Base-by-base conservation (phyloP, 352 stramenopile genomes). In the Phytophthora lateralis region DNA sequence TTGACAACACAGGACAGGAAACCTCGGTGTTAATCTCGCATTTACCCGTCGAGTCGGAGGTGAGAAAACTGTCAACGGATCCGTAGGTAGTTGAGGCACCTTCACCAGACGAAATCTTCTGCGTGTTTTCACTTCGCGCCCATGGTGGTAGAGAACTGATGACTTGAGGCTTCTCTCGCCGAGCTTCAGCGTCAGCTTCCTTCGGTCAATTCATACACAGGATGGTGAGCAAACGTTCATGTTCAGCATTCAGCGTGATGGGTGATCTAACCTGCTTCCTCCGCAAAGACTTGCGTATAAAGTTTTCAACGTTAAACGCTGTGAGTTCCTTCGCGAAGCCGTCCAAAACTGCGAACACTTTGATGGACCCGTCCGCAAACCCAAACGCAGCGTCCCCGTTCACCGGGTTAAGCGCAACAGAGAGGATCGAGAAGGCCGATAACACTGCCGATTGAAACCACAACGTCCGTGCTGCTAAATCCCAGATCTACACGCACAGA, bases 361-460 rank as follows among this genome's bases (percentile, higher is more conserved):
- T 78, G 37, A 93, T 51, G 7, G 67, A 82, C 26, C 83, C 82
- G 29, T 95, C 85, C 0, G 74, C 77, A 71, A 95, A 95, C 7
- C 83, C 85, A 20, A 91, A 85, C 2, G 69, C 60, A 4, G 76
- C 69, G 43, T 95, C 84, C 2, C 84, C 84, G 21, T 80, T 93
- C 4, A 77, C 46, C 1, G 83, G 66, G 39, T 93, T 90, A 6
- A 85, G 51, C 10, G 78, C 70, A 3, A 93, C 50, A 4, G 81
- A 86, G 2, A 93, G 49, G 42, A 93, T 93, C 4, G 82, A 57
- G 26, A 88, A 91, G 4, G 86, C 84, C 0, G 86, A 95, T 10
- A 95, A 55, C 14, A 95, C 78, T 0, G 86, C 66, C 1, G 84
- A 95, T 64, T 95, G 84, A 55, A 89, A 95, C 34, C 88, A 76